Conservation (phyloP, 345 rosid species). For the Eucalyptus marginata region DNA sequence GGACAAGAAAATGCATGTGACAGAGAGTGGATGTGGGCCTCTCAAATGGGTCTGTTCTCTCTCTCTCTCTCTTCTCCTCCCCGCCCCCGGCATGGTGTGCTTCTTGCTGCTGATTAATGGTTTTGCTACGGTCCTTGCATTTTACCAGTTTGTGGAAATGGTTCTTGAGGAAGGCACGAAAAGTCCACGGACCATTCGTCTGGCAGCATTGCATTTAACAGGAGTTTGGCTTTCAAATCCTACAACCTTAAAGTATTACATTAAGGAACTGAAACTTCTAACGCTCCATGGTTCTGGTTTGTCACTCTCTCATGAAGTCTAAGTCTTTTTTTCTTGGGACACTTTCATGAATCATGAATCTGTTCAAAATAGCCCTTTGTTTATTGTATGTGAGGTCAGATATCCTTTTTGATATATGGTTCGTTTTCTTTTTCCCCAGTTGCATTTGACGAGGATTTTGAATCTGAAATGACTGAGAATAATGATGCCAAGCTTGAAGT, state of each 20-base stretch:
- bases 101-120: background rate
- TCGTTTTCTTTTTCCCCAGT: conserved; percentile 21
- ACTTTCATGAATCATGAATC: background rate
- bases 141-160: conserved; percentile 66
- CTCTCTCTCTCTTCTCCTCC: background rate
- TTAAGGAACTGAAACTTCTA: conserved; percentile 74
- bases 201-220: conserved; percentile 83
- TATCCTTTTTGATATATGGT: background rate
- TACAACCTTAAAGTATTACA: conserved; percentile 52
- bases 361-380: background rate
- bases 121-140: background rate
- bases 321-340: background rate
- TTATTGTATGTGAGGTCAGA: background rate
- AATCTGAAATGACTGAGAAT: conserved; percentile 79
- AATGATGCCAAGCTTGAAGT: conserved; percentile 76
- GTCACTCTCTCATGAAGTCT: background rate
- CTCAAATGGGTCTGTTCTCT: conserved; percentile 71
- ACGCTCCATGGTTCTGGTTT: conserved; percentile 92
- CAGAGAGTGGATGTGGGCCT: conserved; percentile 50
- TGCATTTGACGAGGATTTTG: conserved; percentile 99
- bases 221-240: conserved; percentile 85
- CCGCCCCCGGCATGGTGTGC: background rate
- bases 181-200: conserved; percentile 98
- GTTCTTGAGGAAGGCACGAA: conserved; percentile 82
- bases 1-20: conserved; percentile 57